These are phyloP conservation scores for Aquilaria sinensis DNA, from an alignment of 345 rosid species.

Conservation along the genomic window DNA sequence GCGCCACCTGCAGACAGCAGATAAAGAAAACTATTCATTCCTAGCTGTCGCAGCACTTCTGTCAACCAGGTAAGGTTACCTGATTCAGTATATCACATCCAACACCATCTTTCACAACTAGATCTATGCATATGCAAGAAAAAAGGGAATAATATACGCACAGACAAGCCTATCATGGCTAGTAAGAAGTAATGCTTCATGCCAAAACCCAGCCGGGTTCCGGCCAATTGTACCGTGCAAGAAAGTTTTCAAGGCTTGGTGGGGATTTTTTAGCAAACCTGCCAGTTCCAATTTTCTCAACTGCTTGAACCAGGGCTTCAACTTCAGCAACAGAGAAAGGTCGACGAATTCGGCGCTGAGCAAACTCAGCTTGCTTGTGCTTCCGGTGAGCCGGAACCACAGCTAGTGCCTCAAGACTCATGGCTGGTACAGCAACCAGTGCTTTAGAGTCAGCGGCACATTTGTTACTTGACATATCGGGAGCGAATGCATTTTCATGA, in stretches of 20 bases:
- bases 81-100: constrained; percentile 5
- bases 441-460: constrained; percentile 58
- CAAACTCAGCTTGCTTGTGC: constrained; percentile 68
- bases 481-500: constrained; percentile 78
- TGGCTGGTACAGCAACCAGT: constrained; percentile 52
- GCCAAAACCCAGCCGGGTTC: neutral
- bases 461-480: constrained; percentile 39
- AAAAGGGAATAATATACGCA: neutral
- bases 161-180: neutral
- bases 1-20: constrained; percentile 71
- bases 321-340: constrained; percentile 98
- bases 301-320: constrained; percentile 95
- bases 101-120: neutral
- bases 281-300: constrained; percentile 98
- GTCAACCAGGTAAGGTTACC: neutral
- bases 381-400: constrained; percentile 63
- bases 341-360: constrained; percentile 94
- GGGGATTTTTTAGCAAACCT: constrained; percentile 37
- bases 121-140: too few species aligned
- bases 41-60: neutral
- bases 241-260: constrained; percentile 5
- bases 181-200: constrained; percentile 3
- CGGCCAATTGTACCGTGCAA: neutral
- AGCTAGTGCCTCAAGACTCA: constrained; percentile 50
- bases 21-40: constrained; percentile 7